phyloP scores from a whole-genome alignment of 2,329 filamentous ascomycete species.

The Gliomastix tumulicola region DNA sequence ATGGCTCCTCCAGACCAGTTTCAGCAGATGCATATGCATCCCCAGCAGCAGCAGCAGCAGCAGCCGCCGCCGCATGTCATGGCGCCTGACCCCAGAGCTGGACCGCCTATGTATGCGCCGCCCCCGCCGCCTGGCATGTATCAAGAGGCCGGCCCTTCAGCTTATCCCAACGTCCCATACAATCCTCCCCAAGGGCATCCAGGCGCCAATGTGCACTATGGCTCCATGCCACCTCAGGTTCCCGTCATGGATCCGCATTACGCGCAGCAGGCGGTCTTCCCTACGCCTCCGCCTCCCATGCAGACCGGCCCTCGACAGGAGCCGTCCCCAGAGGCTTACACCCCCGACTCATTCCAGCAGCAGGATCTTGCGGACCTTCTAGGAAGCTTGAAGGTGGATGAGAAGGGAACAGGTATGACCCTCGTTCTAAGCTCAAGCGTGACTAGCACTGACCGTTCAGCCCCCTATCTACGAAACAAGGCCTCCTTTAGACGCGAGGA shows the following conservation, averaged over 20 bases:
- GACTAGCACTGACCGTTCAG: too few species aligned
- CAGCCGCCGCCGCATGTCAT: constrained; percentile 39
- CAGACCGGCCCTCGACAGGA: constrained; percentile 18
- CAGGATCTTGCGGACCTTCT: constrained; percentile 73
- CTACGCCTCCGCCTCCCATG: constrained; percentile 44
- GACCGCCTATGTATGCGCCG: constrained; percentile 37
- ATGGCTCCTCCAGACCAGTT: constrained; percentile 23
- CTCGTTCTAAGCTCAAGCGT: too few species aligned
- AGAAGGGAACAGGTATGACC: constrained; percentile 71
- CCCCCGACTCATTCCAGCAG: constrained; percentile 58
- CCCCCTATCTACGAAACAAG: constrained; percentile 75
- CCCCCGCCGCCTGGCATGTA: too few species aligned
- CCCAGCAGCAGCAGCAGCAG: constrained; percentile 30
- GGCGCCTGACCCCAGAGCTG: constrained; percentile 29
- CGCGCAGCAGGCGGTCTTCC: constrained; percentile 40
- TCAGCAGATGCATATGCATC: constrained; percentile 47
- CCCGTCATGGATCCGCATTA: constrained; percentile 46
- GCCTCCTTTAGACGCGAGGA: constrained; percentile 43
- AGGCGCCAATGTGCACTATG: too few species aligned
- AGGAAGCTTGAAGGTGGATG: constrained; percentile 80
- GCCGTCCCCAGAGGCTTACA: constrained; percentile 42
- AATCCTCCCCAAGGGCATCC: constrained; percentile 33
- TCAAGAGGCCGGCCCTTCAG: constrained; percentile 29
- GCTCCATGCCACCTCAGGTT: too few species aligned
- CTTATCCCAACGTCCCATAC: constrained; percentile 42